Base-by-base conservation (phyloP, 495 filamentous ascomycete genomes). In the Hypomontagnella submonticulosa region DNA sequence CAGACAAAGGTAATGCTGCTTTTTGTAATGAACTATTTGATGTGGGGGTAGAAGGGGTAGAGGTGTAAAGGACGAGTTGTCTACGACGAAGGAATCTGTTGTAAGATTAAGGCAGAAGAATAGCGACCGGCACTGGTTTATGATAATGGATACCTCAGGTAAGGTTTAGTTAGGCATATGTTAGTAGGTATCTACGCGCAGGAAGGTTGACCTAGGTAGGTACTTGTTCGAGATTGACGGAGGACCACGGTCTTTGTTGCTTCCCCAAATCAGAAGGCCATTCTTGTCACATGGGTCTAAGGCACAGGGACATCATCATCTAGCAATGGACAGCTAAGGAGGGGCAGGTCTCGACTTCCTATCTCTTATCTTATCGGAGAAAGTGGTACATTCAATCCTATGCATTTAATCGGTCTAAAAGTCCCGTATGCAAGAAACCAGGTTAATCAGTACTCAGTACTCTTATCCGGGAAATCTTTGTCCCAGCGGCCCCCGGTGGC, bases 221-320 rank as follows among this genome's bases (percentile, higher is more conserved):
- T 19, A 38, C 33, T 18, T 23, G 12, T 27, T 38, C 40, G 3
- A 43, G 37, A n/a, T 54, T 23, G 18, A 42, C 13, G 19, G 51
- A 30, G 47, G 40, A n/a, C n/a, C 18, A 41, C 12, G 34, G 18
- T 38, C 19, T 23, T 13, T 13, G 12, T 10, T 53, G 40, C 18
- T 44, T 16, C 42, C 46, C 49, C 7, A 20, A 55, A 51, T 61
- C 36, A 40, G 49, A 61, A 37, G 58, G 38, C 52, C 7, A 30
- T 40, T 32, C 36, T 46, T 44, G 65, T 68, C 65, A 68, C 65
- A 68, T 68, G 65, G 56, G 56, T 37, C 50, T 51, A 30, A 54
- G 51, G 63, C 57, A 56, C 52, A 60, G 38, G 57, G 56, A 67
- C 56, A 60, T 37, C 56, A 60, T 37, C 50, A 18, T 46, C 49